phyloP scores from a whole-genome alignment of 768 basidiomycete species.

The Suillus subalutaceus region DNA sequence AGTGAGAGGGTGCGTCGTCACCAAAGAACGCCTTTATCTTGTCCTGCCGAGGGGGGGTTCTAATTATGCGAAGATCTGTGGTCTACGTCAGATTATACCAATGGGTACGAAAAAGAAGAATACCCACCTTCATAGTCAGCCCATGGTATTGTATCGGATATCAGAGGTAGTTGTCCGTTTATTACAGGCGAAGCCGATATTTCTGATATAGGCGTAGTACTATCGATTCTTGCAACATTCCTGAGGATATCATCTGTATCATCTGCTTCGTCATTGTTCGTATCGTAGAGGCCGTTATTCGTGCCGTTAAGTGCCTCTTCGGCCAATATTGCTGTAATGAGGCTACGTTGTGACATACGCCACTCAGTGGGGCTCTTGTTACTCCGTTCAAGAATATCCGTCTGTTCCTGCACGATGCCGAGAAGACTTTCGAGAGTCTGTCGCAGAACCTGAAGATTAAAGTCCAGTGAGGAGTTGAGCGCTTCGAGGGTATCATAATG shows the following conservation, averaged over 20 bases:
- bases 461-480: slow-evolving; percentile 32
- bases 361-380: slow-evolving; percentile 47
- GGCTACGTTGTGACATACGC: slow-evolving; percentile 47
- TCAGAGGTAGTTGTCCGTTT: slow-evolving; percentile 13
- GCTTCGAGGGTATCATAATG: slow-evolving; percentile 34
- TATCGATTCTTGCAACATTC: slow-evolving; percentile 16
- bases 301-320: slow-evolving; percentile 23
- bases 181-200: slow-evolving; percentile 18
- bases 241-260: slow-evolving; percentile 15
- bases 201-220: slow-evolving; percentile 1
- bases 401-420: slow-evolving; percentile 42
- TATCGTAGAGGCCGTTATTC: slow-evolving; percentile 14
- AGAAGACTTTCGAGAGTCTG: slow-evolving; percentile 43
- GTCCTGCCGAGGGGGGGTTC: slow-evolving; percentile 25
- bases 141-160: background rate
- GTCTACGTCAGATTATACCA: background rate
- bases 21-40: slow-evolving; percentile 59
- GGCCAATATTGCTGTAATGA: slow-evolving; percentile 29
- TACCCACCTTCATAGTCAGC: slow-evolving; percentile 23
- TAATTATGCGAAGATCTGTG: slow-evolving; percentile 20
- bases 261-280: slow-evolving; percentile 15
- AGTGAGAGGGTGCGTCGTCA: slow-evolving; percentile 48
- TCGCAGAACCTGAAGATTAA: slow-evolving; percentile 38
- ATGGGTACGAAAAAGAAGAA: background rate
- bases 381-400: slow-evolving; percentile 38